phyloP scores from a whole-genome alignment of 106 monocot species.

The Allium fistulosum region DNA sequence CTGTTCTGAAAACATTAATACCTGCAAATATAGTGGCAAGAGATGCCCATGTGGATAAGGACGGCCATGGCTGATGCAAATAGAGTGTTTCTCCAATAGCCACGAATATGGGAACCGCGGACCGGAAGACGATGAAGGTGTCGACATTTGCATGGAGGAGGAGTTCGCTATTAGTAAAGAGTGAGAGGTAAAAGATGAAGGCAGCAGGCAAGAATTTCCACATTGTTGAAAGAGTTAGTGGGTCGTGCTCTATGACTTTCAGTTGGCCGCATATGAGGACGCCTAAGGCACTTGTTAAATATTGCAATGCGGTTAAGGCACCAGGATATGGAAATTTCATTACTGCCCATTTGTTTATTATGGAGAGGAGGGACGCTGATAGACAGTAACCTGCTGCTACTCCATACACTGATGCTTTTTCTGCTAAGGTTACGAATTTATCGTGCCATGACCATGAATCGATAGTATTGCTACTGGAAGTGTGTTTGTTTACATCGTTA shows the following conservation, averaged over 20 bases:
- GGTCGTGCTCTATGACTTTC: conserved; percentile 30
- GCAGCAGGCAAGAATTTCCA: conserved; percentile 49
- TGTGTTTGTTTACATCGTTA: too few relatives aligned
- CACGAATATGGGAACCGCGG: conserved; percentile 55
- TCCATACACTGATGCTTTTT: conserved; percentile 35
- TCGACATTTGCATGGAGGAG: conserved; percentile 36
- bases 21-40: conserved; percentile 49
- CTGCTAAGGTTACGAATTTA: not conserved
- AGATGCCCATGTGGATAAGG: conserved; percentile 33
- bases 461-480: too few relatives aligned
- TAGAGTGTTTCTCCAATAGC: conserved; percentile 47
- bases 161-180: conserved; percentile 58
- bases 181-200: conserved; percentile 47
- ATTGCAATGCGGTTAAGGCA: conserved; percentile 44
- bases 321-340: conserved; percentile 62
- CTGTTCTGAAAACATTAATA: too few relatives aligned
- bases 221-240: conserved; percentile 23
- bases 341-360: conserved; percentile 59
- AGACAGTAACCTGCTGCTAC: conserved; percentile 44
- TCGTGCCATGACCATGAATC: not conserved
- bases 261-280: conserved; percentile 30
- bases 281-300: conserved; percentile 39
- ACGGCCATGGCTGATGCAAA: conserved; percentile 58
- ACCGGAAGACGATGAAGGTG: conserved; percentile 33
- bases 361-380: conserved; percentile 47